Evolutionary conservation across 495 filamentous ascomycete genomes (phyloP).

Genomic region (Aspergillus funiculosus): DNA sequence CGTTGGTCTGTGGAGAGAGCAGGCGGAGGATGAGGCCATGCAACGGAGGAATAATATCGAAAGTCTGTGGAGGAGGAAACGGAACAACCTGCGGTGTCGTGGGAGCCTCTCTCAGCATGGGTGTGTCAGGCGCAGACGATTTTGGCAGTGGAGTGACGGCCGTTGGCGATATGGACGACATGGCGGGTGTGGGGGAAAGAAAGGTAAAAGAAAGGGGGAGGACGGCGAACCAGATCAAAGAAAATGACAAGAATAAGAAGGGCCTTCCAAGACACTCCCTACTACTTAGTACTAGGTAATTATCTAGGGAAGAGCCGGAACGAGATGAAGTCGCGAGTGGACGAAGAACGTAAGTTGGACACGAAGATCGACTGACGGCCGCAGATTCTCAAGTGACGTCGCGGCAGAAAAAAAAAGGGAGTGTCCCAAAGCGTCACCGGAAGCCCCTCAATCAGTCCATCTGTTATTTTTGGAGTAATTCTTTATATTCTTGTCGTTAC

Average conservation of each 20-base stretch:
- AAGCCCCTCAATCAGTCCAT: slow-evolving; percentile 21
- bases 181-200: slow-evolving; percentile 14
- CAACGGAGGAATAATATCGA: slow-evolving; percentile 82
- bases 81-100: slow-evolving; percentile 45
- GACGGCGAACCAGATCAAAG: slow-evolving; percentile 1
- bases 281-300: slow-evolving; percentile 26
- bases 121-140: slow-evolving; percentile 40
- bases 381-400: slow-evolving; percentile 38
- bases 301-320: slow-evolving; percentile 42
- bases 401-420: slow-evolving; percentile 10
- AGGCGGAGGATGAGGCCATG: slow-evolving; percentile 71
- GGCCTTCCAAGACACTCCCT: slow-evolving; percentile 8
- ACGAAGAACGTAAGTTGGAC: slow-evolving; percentile 23
- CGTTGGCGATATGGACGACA: slow-evolving; percentile 38
- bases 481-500: slow-evolving; percentile 2
- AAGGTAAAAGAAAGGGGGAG: slow-evolving; percentile 5
- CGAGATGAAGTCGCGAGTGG: slow-evolving; percentile 18
- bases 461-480: background rate
- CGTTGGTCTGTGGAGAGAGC: slow-evolving; percentile 35
- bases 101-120: slow-evolving; percentile 29
- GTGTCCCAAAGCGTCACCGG: slow-evolving; percentile 40
- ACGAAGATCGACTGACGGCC: no score
- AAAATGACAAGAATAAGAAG: slow-evolving; percentile 1
- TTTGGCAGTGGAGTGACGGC: slow-evolving; percentile 36
- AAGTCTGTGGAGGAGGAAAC: slow-evolving; percentile 53